Conservation (phyloP, 208 protist genomes). For the Wallacemonas sp. region DNA sequence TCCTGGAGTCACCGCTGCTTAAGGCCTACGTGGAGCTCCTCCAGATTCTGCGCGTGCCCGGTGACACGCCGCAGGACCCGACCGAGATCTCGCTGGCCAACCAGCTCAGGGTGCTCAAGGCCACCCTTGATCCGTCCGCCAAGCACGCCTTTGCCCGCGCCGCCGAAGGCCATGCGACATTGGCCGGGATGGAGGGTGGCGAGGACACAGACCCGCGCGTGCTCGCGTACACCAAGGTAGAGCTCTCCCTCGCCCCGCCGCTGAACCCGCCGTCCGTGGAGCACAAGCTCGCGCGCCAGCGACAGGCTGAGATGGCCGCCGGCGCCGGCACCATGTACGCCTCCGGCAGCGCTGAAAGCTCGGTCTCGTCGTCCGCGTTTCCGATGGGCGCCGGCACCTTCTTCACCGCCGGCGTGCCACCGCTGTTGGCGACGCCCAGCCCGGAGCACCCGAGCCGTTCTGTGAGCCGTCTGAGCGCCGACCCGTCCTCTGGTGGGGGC, state of each 20-base stretch:
- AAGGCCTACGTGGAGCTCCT: slow-evolving; percentile 49
- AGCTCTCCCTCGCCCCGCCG: slow-evolving; percentile 26
- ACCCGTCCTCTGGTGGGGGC: slow-evolving; percentile 2
- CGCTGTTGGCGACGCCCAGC: slow-evolving; percentile 9
- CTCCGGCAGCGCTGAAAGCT: slow-evolving; percentile 20
- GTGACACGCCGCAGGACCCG: slow-evolving; percentile 25
- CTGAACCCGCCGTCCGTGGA: slow-evolving; percentile 49
- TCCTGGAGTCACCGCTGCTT: slow-evolving; percentile 61
- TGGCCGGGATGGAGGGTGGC: not conserved
- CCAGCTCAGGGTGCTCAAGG: slow-evolving; percentile 38
- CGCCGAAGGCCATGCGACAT: not conserved
- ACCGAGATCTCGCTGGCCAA: slow-evolving; percentile 34
- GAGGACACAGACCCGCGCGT: not conserved
- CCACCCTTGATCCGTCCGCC: slow-evolving; percentile 11
- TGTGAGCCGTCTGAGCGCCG: slow-evolving; percentile 1
- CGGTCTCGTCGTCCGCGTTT: slow-evolving; percentile 21
- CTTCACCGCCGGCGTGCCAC: slow-evolving; percentile 16
- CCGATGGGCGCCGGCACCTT: slow-evolving; percentile 19
- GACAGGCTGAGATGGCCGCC: slow-evolving; percentile 17
- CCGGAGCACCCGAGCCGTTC: not conserved
- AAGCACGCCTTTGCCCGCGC: not conserved
- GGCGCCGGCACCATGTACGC: slow-evolving; percentile 24
- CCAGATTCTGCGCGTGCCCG: slow-evolving; percentile 28
- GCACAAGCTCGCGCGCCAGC: slow-evolving; percentile 27
- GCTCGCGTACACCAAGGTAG: slow-evolving; percentile 34